phyloP scores from a whole-genome alignment of 176 grass and related monocot genomes.

The Saccharum officinarum region DNA sequence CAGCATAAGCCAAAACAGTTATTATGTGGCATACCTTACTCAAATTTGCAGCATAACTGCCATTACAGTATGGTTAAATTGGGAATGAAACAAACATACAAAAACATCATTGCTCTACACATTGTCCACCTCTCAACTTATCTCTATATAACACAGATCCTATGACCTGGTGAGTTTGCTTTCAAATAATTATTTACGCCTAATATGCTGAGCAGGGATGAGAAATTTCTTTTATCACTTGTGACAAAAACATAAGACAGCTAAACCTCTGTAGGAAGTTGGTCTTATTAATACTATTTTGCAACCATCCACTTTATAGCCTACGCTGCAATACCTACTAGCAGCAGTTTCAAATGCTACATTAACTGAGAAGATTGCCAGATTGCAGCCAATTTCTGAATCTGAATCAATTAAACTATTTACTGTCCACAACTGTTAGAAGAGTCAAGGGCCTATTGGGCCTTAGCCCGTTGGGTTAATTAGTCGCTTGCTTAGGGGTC shows the following conservation, averaged over 20 bases:
- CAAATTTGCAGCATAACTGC: constrained; percentile 4
- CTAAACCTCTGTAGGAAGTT: background rate
- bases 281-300: background rate
- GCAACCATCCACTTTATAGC: background rate
- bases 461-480: no score
- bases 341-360: background rate
- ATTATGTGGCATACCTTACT: background rate
- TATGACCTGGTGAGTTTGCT: background rate
- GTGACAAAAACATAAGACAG: background rate
- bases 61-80: background rate
- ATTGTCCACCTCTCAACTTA: background rate
- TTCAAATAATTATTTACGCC: background rate
- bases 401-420: background rate
- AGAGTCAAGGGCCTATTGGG: no score
- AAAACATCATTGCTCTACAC: background rate
- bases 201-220: background rate
- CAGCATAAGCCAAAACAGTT: background rate
- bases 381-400: background rate
- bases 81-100: background rate
- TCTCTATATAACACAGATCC: background rate
- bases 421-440: background rate
- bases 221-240: background rate
- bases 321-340: background rate
- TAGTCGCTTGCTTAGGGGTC: no score
- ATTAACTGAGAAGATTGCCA: background rate